Base-by-base conservation (phyloP, 2,329 filamentous ascomycete genomes). In the Sordariomycetes sp. region DNA sequence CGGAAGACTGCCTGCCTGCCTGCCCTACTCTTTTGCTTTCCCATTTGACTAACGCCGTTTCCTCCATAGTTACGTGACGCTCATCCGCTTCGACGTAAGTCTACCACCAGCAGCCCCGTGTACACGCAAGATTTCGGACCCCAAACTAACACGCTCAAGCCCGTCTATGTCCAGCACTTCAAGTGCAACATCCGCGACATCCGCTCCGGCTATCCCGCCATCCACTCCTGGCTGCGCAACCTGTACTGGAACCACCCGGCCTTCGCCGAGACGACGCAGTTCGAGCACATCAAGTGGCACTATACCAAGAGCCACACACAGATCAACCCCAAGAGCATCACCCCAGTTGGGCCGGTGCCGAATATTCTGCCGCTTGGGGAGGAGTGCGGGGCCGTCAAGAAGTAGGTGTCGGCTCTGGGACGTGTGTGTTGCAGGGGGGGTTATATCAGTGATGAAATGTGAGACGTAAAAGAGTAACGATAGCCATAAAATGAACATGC, bases 241-340 rank as follows among this genome's bases (percentile, higher is more conserved):
- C 74, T 96, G 65, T 97, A 96, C 76, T 96, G 91, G 91, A 86
- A 87, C 64, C 70, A 84, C 25, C 77, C 84, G 0, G 90, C 90
- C 2, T 97, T 96, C 74, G 76, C 77, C 62, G 82, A 88, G 56
- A 94, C 91, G 61, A 96, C 92, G 24, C 82, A 97, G 71, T 96
- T 96, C 70, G 83, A 95, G 71, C 94, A 99, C 74, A 97, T 97
- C 76, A 97, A 96, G 82, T 87, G 77, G 70, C 83, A 86, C 69
- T 83, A 82, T 69, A 83, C 81, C 60, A 75, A 78, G 65, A 83
- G 79, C 63, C 81, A 85, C 66, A 77, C 76, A 11, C 79, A 87
- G 74, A 86, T 88, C 68, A 88, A 88, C 71, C 85, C 83, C 18
- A 71, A 76, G 55, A 76, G 78, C 46, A 96, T 99, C 68, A 93